Base-by-base conservation (phyloP, 2,329 filamentous ascomycete genomes). In the Blastomyces parvus region DNA sequence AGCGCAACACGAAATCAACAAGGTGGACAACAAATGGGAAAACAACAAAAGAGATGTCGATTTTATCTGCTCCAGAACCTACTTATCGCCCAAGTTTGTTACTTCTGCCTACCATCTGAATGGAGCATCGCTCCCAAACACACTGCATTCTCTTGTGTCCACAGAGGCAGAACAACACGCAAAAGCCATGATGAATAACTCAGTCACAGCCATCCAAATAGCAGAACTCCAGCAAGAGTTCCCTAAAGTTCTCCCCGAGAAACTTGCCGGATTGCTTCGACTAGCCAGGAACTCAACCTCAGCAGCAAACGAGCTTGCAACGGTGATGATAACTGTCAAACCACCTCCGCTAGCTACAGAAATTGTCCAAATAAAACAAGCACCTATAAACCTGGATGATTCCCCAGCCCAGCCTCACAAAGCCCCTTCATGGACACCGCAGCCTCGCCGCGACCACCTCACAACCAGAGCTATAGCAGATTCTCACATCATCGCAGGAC, bases 261-360 rank as follows among this genome's bases (percentile, higher is more conserved):
- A 83, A 48, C 74, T 85, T 2, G 74, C 79, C 17, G 80, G 82
- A 0, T 72, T 88, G 19, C 76, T 88, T 22, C 78, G 76, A 19
- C 74, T 88, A 22, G 82, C 86, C 1, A 74, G 82, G 46, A 83
- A 84, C 22, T 84, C 84, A 1, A 80, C 80, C 0, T 79, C 79
- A 17, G 80, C 82, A 17, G 85, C 86, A 2, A 81, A 82, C 64
- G 85, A 88, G 60, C 73, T 89, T 27, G 84, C 86, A 9, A 79
- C 80, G 65, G 81, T 79, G 1, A 77, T 88, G 65, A 73, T 79
- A 3, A 70, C 75, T 6, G 74, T 59, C 59, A 70, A 58, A 66
- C 62, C 30, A 60, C 61, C 70, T 55, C 65, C 62, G 22, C 68
- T 67, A 11, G 66, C 72, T 0, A 72, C 72, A 59, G 77, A 79